A percentile compares a stretch with the other conserved stretches of the same genome.
Evolutionary conservation across 345 rosid species (phyloP).

Genomic region (Syzygium jambos): DNA sequence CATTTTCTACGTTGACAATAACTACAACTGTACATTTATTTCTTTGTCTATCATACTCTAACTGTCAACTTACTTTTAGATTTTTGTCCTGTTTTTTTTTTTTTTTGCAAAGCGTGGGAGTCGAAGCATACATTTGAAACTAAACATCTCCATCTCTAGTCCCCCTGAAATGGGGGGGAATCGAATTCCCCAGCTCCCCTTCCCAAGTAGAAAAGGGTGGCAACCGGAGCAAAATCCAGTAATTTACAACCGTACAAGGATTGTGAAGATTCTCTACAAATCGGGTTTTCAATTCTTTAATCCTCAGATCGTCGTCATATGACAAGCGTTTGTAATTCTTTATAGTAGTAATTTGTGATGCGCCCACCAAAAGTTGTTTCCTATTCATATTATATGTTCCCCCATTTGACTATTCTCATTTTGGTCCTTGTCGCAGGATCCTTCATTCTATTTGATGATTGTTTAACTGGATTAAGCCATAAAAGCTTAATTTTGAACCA

Average conservation of each 20-base stretch:
- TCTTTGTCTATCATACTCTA: too few relatives aligned
- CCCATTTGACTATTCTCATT: neutral
- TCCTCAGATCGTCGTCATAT: neutral
- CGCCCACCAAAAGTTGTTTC: neutral
- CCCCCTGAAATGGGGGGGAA: too few relatives aligned
- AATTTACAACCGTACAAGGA: neutral
- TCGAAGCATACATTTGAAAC: too few relatives aligned
- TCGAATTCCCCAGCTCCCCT: too few relatives aligned
- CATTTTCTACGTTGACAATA: neutral
- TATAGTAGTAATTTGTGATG: neutral
- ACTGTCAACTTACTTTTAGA: too few relatives aligned
- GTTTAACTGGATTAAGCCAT: neutral
- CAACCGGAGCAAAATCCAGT: too few relatives aligned
- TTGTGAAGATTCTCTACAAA: neutral
- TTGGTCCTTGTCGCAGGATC: neutral
- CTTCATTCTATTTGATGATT: neutral
- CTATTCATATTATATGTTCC: neutral
- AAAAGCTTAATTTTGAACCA: neutral
- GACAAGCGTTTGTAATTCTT: neutral
- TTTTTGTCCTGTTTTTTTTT: too few relatives aligned
- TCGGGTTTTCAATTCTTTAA: neutral
- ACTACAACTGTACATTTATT: neutral
- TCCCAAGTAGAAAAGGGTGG: too few relatives aligned
- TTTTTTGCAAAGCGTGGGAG: too few relatives aligned
- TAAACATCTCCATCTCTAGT: too few relatives aligned